A percentile compares a stretch with the other conserved stretches of the same genome.
Conservation (phyloP, 352 stramenopile species). For the Phytophthora pinifolia region DNA sequence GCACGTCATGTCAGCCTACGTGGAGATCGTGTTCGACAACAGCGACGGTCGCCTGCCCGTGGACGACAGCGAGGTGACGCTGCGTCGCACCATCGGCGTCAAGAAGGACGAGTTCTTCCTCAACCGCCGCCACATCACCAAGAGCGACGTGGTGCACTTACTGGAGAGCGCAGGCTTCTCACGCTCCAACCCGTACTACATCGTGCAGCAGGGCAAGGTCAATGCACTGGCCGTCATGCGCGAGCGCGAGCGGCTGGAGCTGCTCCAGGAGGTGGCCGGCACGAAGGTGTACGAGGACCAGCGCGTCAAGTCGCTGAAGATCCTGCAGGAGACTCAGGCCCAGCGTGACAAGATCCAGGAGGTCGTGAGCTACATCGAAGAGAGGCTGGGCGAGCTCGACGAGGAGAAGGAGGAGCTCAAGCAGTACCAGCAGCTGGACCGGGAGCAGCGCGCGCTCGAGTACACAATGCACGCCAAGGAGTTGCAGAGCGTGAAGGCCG, state of each 20-base stretch:
- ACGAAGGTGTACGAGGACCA: slow-evolving; percentile 99
- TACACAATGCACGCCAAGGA: slow-evolving; percentile 96
- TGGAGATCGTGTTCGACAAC: slow-evolving; percentile 99
- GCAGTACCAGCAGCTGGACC: slow-evolving; percentile 95
- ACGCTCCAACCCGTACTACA: slow-evolving; percentile 99
- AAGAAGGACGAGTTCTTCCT: slow-evolving; percentile 99
- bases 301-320: slow-evolving; percentile 94
- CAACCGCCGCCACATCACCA: slow-evolving; percentile 97
- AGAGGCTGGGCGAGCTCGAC: slow-evolving; percentile 93
- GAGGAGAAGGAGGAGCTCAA: slow-evolving; percentile 98
- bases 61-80: slow-evolving; percentile 92
- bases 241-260: slow-evolving; percentile 95
- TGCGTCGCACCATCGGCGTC: slow-evolving; percentile 98
- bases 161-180: slow-evolving; percentile 99
- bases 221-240: slow-evolving; percentile 98
- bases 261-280: slow-evolving; percentile 98
- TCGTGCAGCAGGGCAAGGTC: slow-evolving; percentile 99
- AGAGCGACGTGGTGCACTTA: slow-evolving; percentile 97
- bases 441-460: slow-evolving; percentile 94
- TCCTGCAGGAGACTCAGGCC: slow-evolving; percentile 96
- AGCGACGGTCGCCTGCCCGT: slow-evolving; percentile 94
- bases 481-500: slow-evolving; percentile 54
- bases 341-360: slow-evolving; percentile 97
- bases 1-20: slow-evolving; percentile 97
- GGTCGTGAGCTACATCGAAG: slow-evolving; percentile 95